Evolutionary conservation across 768 basidiomycete genomes (phyloP).

Genomic region (Clavulina sp.): DNA sequence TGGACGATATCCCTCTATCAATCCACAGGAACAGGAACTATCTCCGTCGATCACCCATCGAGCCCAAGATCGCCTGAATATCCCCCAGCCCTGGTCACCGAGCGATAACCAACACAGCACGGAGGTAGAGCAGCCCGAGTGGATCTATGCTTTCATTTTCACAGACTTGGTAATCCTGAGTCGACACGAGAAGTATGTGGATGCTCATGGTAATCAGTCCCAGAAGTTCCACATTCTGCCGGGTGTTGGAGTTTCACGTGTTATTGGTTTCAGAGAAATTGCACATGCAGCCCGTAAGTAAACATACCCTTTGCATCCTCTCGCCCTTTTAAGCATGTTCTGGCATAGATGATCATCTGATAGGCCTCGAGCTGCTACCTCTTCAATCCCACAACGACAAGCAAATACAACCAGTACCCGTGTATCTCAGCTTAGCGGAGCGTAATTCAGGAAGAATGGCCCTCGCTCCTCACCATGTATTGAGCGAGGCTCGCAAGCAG

Average conservation of each 20-base stretch:
- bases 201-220: too few species aligned
- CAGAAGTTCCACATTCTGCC: slow-evolving; percentile 19
- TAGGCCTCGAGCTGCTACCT: slow-evolving; percentile 36
- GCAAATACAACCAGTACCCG: slow-evolving; percentile 9
- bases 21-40: too few species aligned
- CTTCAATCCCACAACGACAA: too few species aligned
- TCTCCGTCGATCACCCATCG: too few species aligned
- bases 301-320: background rate
- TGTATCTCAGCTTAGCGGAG: slow-evolving; percentile 22
- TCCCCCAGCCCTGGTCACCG: background rate
- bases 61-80: too few species aligned
- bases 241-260: slow-evolving; percentile 28
- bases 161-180: slow-evolving; percentile 53
- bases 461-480: slow-evolving; percentile 6
- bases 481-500: slow-evolving; percentile 16
- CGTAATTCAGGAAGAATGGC: slow-evolving; percentile 8
- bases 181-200: slow-evolving; percentile 14
- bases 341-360: slow-evolving; percentile 18
- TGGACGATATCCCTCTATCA: too few species aligned
- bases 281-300: slow-evolving; percentile 17
- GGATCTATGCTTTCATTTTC: slow-evolving; percentile 35
- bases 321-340: background rate
- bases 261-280: slow-evolving; percentile 32
- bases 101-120: background rate
- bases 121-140: slow-evolving; percentile 8